Evolutionary conservation across 2,329 filamentous ascomycete genomes (phyloP), one percentile per base, ranked within the genome.

Genomic region (Exserohilum turcica): DNA sequence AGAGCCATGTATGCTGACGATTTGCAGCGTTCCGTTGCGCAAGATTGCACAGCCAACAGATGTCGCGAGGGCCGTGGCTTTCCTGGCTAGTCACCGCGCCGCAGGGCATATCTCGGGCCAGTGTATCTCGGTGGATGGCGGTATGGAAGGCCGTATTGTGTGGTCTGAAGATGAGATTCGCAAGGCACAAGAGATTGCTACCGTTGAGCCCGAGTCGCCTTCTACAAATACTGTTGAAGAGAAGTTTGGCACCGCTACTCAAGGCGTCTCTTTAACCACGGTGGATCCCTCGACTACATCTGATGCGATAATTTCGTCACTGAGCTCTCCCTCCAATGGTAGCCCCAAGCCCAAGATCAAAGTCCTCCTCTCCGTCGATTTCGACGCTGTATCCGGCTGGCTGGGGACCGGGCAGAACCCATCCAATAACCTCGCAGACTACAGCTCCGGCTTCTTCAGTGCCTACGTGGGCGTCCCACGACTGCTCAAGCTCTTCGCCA

Each of bases 301-400:
- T 8, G 38, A 49, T 12, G 43, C 49, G 9, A 35, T 19, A 8
- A 31, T 24, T 3, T 2, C 37, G 1, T 50, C 52, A n/a, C 28
- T 37, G 21, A 45, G 16, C 15, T 8, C 35, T 9, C 4, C 47
- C 38, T 48, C 21, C 21, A n/a, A 37, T 16, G 4, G 36, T 48
- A 29, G 2, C n/a, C 4, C 12, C 10, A 63, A 56, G 24, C 63
- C 62, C 7, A 75, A 66, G 43, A 74, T 79, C 60, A 77, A 76
- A 42, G 66, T 79, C 29, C 66, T 75, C 29, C 59, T 76, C 13
- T 77, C 76, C 2, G 68, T 79, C 5, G 83, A 85, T 63, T 81
- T 85, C 50, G 84, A 86, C 56, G 84, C 83, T 10, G 78, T 86
- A 2, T 83, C 82, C 0, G 83, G 83, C 44, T 86, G 82, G 76